A percentile compares a stretch with the other conserved stretches of the same genome.
Conservation (phyloP, 352 stramenopile species). For the Stramenopiles sp. region DNA sequence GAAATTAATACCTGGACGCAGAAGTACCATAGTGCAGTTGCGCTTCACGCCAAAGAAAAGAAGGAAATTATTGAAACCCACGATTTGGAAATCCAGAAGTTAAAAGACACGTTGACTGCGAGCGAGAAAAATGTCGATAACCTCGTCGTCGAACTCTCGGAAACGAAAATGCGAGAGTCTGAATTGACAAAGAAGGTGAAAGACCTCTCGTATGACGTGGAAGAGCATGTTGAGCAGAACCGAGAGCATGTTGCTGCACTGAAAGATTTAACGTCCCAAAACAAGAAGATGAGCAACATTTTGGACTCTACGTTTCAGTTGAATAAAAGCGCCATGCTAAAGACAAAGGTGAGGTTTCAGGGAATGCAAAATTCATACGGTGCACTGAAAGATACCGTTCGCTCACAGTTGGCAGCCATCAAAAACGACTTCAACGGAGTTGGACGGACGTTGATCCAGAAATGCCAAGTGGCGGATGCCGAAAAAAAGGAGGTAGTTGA, state of each 20-base stretch:
- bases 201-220: neutral
- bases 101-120: neutral
- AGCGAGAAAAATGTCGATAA: neutral
- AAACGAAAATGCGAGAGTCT: neutral
- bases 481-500: slow-evolving; percentile 38
- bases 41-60: neutral
- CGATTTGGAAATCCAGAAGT: neutral
- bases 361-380: neutral
- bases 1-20: neutral
- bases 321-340: neutral
- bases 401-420: neutral
- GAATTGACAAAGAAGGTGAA: neutral
- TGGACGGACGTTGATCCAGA: neutral
- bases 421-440: neutral
- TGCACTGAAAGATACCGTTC: neutral
- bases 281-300: neutral
- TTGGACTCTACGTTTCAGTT: neutral
- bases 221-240: neutral
- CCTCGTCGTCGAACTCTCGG: neutral
- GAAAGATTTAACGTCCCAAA: neutral
- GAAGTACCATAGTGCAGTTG: neutral
- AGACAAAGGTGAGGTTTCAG: neutral
- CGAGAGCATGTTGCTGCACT: neutral
- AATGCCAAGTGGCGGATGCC: neutral
- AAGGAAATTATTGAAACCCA: neutral